phyloP scores from a whole-genome alignment of 2,329 filamentous ascomycete species.

The Penicillium sclerotiorum region DNA sequence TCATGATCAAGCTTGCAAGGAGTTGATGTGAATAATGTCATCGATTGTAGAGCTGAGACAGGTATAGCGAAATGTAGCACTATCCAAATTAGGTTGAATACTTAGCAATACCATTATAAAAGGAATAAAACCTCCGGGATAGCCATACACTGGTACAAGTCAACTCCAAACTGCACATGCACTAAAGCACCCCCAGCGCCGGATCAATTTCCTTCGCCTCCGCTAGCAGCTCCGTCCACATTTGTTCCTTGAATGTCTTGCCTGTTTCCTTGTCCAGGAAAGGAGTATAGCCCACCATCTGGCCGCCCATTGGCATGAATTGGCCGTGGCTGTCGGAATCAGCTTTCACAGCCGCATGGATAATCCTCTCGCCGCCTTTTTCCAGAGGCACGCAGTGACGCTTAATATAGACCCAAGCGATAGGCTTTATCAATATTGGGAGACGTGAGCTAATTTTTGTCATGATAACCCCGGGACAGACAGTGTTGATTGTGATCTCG shows the following conservation, averaged over 20 bases:
- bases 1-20: too few relatives aligned
- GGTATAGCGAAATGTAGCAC: too few relatives aligned
- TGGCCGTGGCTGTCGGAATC: conserved; percentile 18
- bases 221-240: conserved; percentile 3
- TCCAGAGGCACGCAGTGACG: conserved; percentile 1
- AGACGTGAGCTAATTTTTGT: not conserved
- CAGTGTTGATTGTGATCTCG: conserved; percentile 17
- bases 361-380: conserved; percentile 10
- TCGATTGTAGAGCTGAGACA: too few relatives aligned
- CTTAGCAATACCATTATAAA: too few relatives aligned
- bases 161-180: too few relatives aligned
- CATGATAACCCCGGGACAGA: conserved; percentile 20
- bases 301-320: conserved; percentile 10
- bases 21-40: too few relatives aligned
- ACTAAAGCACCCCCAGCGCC: not conserved
- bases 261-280: not conserved
- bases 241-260: conserved; percentile 1
- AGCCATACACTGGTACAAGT: too few relatives aligned
- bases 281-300: not conserved
- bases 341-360: conserved; percentile 11
- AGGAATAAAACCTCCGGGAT: too few relatives aligned
- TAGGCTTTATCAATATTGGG: conserved; percentile 12
- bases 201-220: not conserved
- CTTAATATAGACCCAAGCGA: conserved; percentile 11
- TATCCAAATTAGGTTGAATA: too few relatives aligned